Evolutionary conservation across 352 stramenopile genomes (phyloP), one percentile per base, ranked within the genome.

Genomic region (Globisporangium takayamanum): DNA sequence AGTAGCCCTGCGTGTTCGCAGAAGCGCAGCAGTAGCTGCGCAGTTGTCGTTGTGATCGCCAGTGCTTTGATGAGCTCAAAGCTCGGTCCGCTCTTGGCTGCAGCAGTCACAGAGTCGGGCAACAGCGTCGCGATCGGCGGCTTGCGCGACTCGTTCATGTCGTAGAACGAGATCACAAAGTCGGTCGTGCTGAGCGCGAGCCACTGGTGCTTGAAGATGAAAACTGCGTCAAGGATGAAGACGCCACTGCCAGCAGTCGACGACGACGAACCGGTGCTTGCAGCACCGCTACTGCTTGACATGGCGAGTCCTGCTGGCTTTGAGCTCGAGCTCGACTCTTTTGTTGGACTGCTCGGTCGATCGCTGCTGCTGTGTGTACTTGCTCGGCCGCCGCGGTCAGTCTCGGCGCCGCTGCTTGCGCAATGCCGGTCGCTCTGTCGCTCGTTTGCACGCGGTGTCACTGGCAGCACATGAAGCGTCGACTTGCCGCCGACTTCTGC

Each of bases 161-260:
- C 75, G 56, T 88, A 94, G 50, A 94, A 94, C n/a, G 84, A 84
- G 55, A 94, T 89, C 3, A 69, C 61, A 64, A 90, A 89, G 63
- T 94, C 78, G 14, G 84, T 88, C 18, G 80, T 88, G 47, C 80
- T 89, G 42, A 90, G 65, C 1, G 72, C 76, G 10, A 94, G 64
- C 57, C 83, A 81, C 53, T 78, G 57, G 49, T 83, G 85, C 28
- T 77, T 74, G 47, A 73, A 57, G 18, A 90, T 64, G 55, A 89
- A 90, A 20, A 76, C 76, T 15, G 84, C 80, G 14, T 90, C 81
- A 16, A 92, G 53, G 20, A 90, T 77, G 36, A 86, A 87, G 5
- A 88, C 63, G 1, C 56, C 36, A 41, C 16, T 39, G 30, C 11
- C 50, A 22, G 30, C 36, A 16, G 20, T 15, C 8, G 52, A 15